Evolutionary conservation across 2,329 filamentous ascomycete species (phyloP).

Genomic region (Penicillium sp.): DNA sequence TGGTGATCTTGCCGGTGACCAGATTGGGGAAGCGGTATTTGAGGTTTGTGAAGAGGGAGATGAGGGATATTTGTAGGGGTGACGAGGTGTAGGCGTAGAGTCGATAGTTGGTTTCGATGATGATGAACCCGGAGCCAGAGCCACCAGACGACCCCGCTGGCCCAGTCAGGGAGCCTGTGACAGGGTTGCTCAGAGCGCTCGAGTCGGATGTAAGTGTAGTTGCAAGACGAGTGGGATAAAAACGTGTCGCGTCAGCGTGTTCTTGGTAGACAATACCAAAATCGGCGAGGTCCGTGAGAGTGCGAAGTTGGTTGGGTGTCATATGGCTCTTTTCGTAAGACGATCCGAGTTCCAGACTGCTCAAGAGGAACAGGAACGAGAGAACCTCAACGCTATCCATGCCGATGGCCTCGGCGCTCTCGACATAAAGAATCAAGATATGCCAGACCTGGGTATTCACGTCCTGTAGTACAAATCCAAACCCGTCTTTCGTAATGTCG

Average conservation of each 20-base stretch:
- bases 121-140: slow-evolving; percentile 68
- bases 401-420: slow-evolving; percentile 69
- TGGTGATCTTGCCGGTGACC: slow-evolving; percentile 85
- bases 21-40: slow-evolving; percentile 92
- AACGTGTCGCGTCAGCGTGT: slow-evolving; percentile 47
- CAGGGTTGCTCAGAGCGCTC: slow-evolving; percentile 66
- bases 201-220: slow-evolving; percentile 84
- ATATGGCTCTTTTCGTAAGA: slow-evolving; percentile 86
- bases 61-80: slow-evolving; percentile 88
- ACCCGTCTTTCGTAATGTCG: slow-evolving; percentile 86
- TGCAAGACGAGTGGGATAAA: slow-evolving; percentile 89
- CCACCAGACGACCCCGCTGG: slow-evolving; percentile 31
- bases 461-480: slow-evolving; percentile 91
- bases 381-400: slow-evolving; percentile 93
- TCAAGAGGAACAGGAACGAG: slow-evolving; percentile 92
- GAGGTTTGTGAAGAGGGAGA: slow-evolving; percentile 83
- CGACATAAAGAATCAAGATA: slow-evolving; percentile 86
- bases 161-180: slow-evolving; percentile 60
- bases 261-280: slow-evolving; percentile 83
- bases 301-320: slow-evolving; percentile 75
- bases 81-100: slow-evolving; percentile 96
- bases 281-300: slow-evolving; percentile 85
- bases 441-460: slow-evolving; percentile 98
- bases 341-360: slow-evolving; percentile 84
- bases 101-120: slow-evolving; percentile 97